These are phyloP conservation scores for Magnolia changhungtana DNA, from an alignment of 164 flowering plant species.

Conservation along the genomic window DNA sequence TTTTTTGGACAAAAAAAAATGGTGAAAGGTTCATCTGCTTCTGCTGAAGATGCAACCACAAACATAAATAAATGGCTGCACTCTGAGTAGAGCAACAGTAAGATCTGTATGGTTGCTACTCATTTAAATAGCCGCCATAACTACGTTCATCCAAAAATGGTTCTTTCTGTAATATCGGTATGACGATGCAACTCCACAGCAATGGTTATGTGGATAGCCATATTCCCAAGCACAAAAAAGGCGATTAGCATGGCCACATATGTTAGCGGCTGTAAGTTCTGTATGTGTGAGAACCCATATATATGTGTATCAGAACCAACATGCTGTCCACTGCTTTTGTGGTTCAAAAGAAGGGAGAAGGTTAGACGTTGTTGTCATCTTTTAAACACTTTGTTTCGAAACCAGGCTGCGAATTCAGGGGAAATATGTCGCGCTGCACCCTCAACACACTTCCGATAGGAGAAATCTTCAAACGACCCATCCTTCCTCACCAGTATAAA, in stretches of 20 bases:
- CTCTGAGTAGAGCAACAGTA: no score
- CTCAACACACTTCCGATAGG: conserved; percentile 69
- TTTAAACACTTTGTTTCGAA: conserved; percentile 2
- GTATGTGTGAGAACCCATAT: not conserved
- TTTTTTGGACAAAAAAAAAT: no score
- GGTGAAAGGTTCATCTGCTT: no score
- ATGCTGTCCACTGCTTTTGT: not conserved
- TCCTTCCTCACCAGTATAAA: conserved; percentile 58
- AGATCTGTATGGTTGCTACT: no score
- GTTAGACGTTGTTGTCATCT: not conserved
- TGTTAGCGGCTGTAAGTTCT: not conserved
- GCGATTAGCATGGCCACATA: not conserved
- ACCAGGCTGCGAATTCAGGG: conserved; percentile 24
- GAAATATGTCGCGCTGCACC: conserved; percentile 52
- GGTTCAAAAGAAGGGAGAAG: not conserved
- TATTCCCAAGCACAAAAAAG: no score
- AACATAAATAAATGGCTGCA: no score
- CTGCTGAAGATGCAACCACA: no score
- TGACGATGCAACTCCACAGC: no score
- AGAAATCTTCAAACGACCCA: conserved; percentile 73
- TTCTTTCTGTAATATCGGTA: no score
- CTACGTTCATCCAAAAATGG: no score
- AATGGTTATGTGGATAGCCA: no score
- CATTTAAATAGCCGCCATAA: no score
- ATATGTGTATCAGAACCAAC: not conserved